Evolutionary conservation across 2,329 filamentous ascomycete genomes (phyloP).

Genomic region (Acarospora socialis): DNA sequence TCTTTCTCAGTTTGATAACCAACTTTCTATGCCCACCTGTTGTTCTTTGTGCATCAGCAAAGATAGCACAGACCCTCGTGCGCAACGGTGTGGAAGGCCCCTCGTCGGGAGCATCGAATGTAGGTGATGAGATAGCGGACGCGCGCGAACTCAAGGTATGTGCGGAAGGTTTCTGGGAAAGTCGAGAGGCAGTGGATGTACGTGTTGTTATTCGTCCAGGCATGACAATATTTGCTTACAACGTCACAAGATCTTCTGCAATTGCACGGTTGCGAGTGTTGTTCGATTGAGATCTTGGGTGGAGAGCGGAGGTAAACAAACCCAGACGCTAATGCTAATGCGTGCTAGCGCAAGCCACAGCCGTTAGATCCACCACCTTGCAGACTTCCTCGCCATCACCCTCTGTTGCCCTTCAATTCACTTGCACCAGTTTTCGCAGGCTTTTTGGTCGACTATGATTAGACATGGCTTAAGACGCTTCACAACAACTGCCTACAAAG

Average conservation of each 20-base stretch:
- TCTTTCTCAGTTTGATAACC: conserved; percentile 71
- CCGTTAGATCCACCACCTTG: background rate
- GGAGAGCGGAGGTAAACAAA: background rate
- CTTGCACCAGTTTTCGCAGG: background rate
- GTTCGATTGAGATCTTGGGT: background rate
- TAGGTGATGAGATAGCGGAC: conserved; percentile 26
- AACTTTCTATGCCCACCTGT: conserved; percentile 84
- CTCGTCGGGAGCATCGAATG: conserved; percentile 46
- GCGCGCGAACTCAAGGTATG: conserved; percentile 26
- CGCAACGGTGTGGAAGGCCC: conserved; percentile 56
- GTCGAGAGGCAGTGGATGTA: conserved; percentile 21
- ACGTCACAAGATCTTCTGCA: background rate
- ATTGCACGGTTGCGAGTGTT: background rate
- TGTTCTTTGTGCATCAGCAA: conserved; percentile 72
- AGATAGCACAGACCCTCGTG: conserved; percentile 56
- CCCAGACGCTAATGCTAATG: background rate
- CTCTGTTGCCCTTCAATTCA: too few relatives aligned
- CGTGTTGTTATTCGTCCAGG: conserved; percentile 32
- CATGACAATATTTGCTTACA: conserved; percentile 23
- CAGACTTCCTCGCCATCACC: background rate
- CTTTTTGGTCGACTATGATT: conserved; percentile 42
- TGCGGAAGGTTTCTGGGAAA: conserved; percentile 28
- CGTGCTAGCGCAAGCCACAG: background rate
- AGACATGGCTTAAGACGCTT: conserved; percentile 55
- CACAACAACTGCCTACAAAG: conserved; percentile 45